Evolutionary conservation across 73 alveolate genomes (phyloP), one percentile per base, ranked within the genome.

Genomic region (Effrenium voratum): DNA sequence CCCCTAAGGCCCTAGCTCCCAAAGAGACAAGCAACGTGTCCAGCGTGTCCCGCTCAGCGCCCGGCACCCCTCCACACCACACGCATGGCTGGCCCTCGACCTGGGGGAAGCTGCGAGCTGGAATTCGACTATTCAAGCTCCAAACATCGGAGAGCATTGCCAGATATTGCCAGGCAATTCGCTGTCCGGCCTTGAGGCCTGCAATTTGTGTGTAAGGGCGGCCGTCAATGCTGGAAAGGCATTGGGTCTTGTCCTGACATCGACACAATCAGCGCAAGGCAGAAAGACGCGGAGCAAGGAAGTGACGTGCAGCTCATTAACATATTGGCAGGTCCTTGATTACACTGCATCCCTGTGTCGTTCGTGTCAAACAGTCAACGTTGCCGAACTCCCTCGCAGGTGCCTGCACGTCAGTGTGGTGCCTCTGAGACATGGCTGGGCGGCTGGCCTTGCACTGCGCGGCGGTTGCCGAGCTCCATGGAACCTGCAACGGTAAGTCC

Each of bases 71-170:
- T 13, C 94, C 94, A 63, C 94, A 86, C 94, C 94, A 86, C 32
- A 86, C 94, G 45, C 94, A 86, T 10, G 94, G 94, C 82, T 86
- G 94, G 13, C 94, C 94, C 63, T 86, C 83, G 5, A 60, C 94
- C 94, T 86, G 94, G 8, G 4, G 73, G 8, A 26, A n/a, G 30
- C 73, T 59, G 34, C 5, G 2, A 59, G 32, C 73, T 28, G 5
- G 30, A 5, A n/a, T 52, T 52, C 10, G 66, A 52, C 10, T 13
- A 52, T n/a, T n/a, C n/a, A n/a, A n/a, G n/a, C n/a, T n/a, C n/a
- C n/a, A n/a, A n/a, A n/a, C n/a, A n/a, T n/a, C n/a, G n/a, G n/a
- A n/a, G n/a, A n/a, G n/a, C n/a, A n/a, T n/a, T n/a, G n/a, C n/a
- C n/a, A n/a, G n/a, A n/a, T n/a, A n/a, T n/a, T 22, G 2, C 24